phyloP scores from a whole-genome alignment of 257 asterid genomes.

The Solanum pinnatisectum region DNA sequence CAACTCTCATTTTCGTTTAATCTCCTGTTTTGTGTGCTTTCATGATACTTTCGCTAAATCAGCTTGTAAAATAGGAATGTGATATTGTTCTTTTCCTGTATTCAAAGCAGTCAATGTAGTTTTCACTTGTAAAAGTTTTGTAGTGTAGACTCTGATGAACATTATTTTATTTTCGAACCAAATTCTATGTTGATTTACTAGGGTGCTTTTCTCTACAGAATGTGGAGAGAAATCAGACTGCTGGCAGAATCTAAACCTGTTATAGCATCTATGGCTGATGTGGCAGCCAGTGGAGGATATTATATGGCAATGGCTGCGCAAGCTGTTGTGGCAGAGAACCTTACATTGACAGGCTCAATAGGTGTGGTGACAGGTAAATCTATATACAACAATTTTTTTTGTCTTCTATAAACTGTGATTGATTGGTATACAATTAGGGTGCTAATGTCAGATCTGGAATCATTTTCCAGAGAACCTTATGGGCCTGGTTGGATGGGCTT shows the following conservation, averaged over 20 bases:
- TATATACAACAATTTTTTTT: not conserved
- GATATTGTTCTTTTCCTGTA: not conserved
- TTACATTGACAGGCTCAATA: slow-evolving; percentile 90
- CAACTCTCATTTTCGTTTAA: not conserved
- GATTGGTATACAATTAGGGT: not conserved
- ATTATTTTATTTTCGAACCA: not conserved
- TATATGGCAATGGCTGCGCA: slow-evolving; percentile 96
- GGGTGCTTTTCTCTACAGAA: slow-evolving; percentile 36
- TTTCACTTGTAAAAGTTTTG: not conserved
- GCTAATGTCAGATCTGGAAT: not conserved
- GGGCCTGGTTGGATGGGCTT: too few species aligned
- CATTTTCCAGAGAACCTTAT: not conserved
- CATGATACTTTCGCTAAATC: not conserved
- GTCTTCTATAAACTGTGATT: not conserved
- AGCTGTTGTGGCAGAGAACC: slow-evolving; percentile 82
- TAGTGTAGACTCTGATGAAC: not conserved
- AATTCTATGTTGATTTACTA: not conserved
- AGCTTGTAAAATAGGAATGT: not conserved
- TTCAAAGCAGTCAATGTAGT: not conserved
- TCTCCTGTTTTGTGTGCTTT: not conserved
- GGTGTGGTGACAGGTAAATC: slow-evolving; percentile 91
- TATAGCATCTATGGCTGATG: slow-evolving; percentile 94
- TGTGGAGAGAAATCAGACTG: slow-evolving; percentile 98
- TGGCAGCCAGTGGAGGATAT: slow-evolving; percentile 99
- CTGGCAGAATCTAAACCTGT: slow-evolving; percentile 89